phyloP scores from a whole-genome alignment of 495 filamentous ascomycete species.

The Coniosporium apollinis region DNA sequence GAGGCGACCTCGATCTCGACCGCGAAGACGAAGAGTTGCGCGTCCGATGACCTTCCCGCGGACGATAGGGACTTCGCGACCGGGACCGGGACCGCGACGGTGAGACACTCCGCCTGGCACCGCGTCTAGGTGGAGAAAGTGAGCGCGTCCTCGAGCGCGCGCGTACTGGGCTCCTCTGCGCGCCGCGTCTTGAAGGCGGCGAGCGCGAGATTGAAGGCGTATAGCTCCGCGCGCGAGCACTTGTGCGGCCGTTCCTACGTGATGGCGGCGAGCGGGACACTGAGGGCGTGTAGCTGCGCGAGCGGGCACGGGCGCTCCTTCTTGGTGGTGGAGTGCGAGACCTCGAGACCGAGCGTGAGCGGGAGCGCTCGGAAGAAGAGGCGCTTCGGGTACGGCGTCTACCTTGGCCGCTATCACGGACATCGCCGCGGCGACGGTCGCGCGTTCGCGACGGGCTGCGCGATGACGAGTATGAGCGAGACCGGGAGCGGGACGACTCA shows the following conservation, averaged over 20 bases:
- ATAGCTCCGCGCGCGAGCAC: neutral
- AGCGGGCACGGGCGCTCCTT: neutral
- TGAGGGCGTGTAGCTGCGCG: neutral
- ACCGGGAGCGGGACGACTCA: slow-evolving; percentile 7
- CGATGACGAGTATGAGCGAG: slow-evolving; percentile 10
- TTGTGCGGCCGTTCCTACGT: neutral
- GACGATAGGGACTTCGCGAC: neutral
- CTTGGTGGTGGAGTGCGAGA: no score
- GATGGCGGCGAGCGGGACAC: neutral
- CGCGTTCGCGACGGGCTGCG: no score
- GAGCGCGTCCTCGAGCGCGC: slow-evolving; percentile 3
- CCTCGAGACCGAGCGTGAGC: no score
- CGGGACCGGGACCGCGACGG: slow-evolving; percentile 6
- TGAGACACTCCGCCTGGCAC: neutral
- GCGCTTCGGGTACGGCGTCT: no score
- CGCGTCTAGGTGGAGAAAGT: slow-evolving; percentile 3
- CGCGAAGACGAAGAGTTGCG: slow-evolving; percentile 8
- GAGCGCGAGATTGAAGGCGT: slow-evolving; percentile 6
- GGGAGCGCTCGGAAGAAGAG: no score
- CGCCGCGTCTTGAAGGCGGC: slow-evolving; percentile 3
- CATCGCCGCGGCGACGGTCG: no score
- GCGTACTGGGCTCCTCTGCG: neutral
- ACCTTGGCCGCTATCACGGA: no score
- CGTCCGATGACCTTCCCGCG: neutral
- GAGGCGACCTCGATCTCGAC: slow-evolving; percentile 10